Percentiles rank a stretch among this genome's conserved stretches.
Conservation (phyloP, 495 filamentous ascomycete genomes). For the Lepidopterella palustris region DNA sequence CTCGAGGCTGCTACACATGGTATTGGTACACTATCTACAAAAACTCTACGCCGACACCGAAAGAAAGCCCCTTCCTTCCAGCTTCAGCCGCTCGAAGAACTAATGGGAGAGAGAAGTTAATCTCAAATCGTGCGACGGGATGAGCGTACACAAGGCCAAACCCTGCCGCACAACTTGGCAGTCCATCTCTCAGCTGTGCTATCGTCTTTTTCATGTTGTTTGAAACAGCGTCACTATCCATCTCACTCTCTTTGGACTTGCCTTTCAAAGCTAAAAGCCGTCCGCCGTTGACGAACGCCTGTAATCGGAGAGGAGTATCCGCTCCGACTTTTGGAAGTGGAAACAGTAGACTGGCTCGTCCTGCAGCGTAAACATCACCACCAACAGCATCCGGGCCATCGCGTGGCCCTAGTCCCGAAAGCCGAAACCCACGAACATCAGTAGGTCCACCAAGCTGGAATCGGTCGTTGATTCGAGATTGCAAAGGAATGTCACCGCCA, state of each 20-base stretch:
- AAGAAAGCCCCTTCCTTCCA: slow-evolving; percentile 79
- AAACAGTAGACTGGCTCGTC: slow-evolving; percentile 72
- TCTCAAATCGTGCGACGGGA: slow-evolving; percentile 82
- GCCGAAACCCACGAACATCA: slow-evolving; percentile 87
- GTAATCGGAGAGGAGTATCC: slow-evolving; percentile 78
- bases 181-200: slow-evolving; percentile 59
- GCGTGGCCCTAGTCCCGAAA: slow-evolving; percentile 79
- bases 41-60: slow-evolving; percentile 92
- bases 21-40: slow-evolving; percentile 47
- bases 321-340: slow-evolving; percentile 73
- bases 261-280: slow-evolving; percentile 70
- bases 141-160: slow-evolving; percentile 91
- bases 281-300: slow-evolving; percentile 87
- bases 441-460: slow-evolving; percentile 93
- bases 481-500: slow-evolving; percentile 45
- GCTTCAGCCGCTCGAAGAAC: slow-evolving; percentile 76
- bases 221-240: slow-evolving; percentile 49
- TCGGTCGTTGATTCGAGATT: slow-evolving; percentile 84
- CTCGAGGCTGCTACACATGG: not conserved
- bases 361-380: slow-evolving; percentile 86
- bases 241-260: slow-evolving; percentile 38
- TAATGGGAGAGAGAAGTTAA: slow-evolving; percentile 87
- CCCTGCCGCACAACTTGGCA: slow-evolving; percentile 82
- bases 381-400: slow-evolving; percentile 81
- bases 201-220: slow-evolving; percentile 48